Percentiles rank a stretch among this genome's conserved stretches.
Evolutionary conservation across 1,284 basidiomycete species (phyloP).

Genomic region (Ustilago cynodontis): DNA sequence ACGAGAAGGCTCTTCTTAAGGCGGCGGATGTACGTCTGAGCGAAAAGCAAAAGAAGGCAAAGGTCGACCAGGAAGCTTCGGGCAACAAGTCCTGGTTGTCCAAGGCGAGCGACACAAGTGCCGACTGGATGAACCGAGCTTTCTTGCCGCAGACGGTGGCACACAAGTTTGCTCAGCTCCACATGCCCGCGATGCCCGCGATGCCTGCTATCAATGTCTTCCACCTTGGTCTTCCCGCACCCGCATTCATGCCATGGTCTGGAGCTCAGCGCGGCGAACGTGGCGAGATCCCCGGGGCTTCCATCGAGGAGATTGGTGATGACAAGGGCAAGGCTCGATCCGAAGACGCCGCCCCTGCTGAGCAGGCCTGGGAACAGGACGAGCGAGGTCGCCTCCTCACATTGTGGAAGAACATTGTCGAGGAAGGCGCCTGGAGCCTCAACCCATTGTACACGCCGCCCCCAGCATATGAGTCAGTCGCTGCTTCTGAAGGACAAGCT

Average conservation of each 20-base stretch:
- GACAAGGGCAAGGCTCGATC: constrained; percentile 39
- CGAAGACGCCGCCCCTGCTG: constrained; percentile 3
- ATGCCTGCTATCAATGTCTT: constrained; percentile 60
- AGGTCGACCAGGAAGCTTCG: constrained; percentile 8
- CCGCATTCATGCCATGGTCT: constrained; percentile 53
- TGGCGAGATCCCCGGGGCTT: background rate
- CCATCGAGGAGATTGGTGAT: constrained; percentile 11
- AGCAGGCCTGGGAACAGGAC: constrained; percentile 47
- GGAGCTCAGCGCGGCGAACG: constrained; percentile 23
- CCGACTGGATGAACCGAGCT: constrained; percentile 51
- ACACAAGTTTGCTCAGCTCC: constrained; percentile 49
- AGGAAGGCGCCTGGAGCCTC: constrained; percentile 57
- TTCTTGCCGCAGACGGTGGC: constrained; percentile 50
- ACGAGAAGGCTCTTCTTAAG: constrained; percentile 40
- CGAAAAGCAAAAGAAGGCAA: constrained; percentile 1
- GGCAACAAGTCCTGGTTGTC: constrained; percentile 50
- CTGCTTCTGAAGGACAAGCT: constrained; percentile 18
- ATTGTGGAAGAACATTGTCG: constrained; percentile 59
- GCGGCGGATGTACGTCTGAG: constrained; percentile 21
- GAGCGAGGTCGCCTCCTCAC: constrained; percentile 48
- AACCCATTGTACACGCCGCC: constrained; percentile 58
- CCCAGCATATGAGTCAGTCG: constrained; percentile 57
- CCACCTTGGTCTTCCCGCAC: constrained; percentile 50
- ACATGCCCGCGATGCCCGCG: constrained; percentile 52
- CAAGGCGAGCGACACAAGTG: constrained; percentile 51